phyloP scores from a whole-genome alignment of 306 rosid genomes.

The Lotus japonicus region DNA sequence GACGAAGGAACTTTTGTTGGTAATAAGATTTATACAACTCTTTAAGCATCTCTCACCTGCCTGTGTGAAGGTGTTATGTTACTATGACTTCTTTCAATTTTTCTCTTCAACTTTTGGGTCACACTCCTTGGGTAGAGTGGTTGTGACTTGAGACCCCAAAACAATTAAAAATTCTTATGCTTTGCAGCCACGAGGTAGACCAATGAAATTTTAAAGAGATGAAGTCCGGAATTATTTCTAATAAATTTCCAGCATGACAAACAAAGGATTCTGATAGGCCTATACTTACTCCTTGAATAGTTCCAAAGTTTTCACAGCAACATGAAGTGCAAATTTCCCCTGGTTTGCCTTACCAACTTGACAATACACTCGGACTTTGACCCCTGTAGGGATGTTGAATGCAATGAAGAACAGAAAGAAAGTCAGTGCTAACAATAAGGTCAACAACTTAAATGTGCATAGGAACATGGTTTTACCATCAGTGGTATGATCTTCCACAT shows the following conservation, averaged over 20 bases:
- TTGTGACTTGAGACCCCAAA: neutral
- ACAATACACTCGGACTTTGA: conserved; percentile 87
- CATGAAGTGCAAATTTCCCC: conserved; percentile 83
- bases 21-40: neutral
- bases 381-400: conserved; percentile 45
- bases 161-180: neutral
- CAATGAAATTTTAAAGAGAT: neutral
- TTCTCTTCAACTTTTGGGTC: neutral
- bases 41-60: neutral
- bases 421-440: neutral
- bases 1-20: neutral
- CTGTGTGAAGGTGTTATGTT: neutral
- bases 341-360: conserved; percentile 84
- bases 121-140: neutral
- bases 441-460: neutral
- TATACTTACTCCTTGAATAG: conserved; percentile 64
- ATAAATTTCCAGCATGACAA: neutral
- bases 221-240: neutral
- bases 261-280: neutral
- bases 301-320: conserved; percentile 73
- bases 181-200: neutral
- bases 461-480: conserved; percentile 52
- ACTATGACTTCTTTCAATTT: neutral
- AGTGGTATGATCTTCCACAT: conserved; percentile 77
- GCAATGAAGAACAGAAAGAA: conserved; percentile 8